Conservation (phyloP, 176 grass and related monocot genomes). For the Avena sativa region DNA sequence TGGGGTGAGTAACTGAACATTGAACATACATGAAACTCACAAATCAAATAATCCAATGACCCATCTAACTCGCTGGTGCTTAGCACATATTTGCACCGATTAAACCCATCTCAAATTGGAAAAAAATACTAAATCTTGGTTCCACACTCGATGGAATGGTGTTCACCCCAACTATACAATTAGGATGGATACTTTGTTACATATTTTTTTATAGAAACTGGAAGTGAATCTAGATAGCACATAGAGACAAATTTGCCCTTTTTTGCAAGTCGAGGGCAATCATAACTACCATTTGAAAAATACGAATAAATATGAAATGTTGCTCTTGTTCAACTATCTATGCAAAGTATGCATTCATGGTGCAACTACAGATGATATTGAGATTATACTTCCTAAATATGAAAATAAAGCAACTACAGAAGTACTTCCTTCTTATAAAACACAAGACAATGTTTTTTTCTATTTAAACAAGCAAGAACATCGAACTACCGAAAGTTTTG, state of each 20-base stretch:
- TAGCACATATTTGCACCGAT: background rate
- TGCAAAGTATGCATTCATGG: background rate
- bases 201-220: background rate
- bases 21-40: conserved; percentile 6
- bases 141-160: background rate
- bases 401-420: background rate
- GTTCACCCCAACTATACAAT: conserved; percentile 5
- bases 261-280: conserved; percentile 13
- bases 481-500: conserved; percentile 1
- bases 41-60: background rate
- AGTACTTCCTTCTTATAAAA: background rate
- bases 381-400: background rate
- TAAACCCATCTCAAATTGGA: background rate
- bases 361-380: background rate
- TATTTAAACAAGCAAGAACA: conserved; percentile 23
- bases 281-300: background rate
- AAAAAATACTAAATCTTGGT: background rate
- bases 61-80: background rate
- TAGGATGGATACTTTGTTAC: background rate
- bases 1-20: conserved; percentile 9
- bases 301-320: background rate
- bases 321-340: background rate
- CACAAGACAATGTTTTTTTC: background rate
- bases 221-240: conserved; percentile 14
- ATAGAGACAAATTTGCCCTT: background rate